Conservation (phyloP, 176 grass and related monocot genomes). For the Themeda triandra region DNA sequence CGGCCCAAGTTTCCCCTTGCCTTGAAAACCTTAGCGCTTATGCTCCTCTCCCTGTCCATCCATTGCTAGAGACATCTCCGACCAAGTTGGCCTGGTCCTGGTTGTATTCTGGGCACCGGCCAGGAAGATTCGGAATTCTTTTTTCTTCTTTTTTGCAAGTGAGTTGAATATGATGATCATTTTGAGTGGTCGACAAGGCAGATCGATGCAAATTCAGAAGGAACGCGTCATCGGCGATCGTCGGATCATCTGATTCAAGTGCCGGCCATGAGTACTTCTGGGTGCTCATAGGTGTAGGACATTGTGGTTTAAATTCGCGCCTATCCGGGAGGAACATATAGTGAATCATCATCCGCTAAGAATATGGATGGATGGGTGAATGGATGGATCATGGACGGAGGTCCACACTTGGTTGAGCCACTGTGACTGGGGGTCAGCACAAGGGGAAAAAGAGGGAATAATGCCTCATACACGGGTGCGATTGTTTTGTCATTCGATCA, state of each 20-base stretch:
- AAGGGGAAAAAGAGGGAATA: background rate
- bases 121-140: conserved; percentile 15
- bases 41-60: conserved; percentile 19
- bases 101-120: conserved; percentile 1
- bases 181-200: conserved; percentile 15
- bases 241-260: background rate
- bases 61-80: conserved; percentile 4
- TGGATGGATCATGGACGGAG: too few species aligned
- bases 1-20: conserved; percentile 22
- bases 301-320: conserved; percentile 28
- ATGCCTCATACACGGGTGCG: conserved; percentile 32
- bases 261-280: background rate
- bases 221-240: background rate
- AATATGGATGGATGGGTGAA: too few species aligned
- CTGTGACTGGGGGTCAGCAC: background rate
- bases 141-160: too few species aligned
- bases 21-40: background rate
- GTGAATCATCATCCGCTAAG: conserved; percentile 20
- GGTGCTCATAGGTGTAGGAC: background rate
- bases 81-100: conserved; percentile 12
- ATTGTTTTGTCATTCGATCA: conserved; percentile 27
- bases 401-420: conserved; percentile 22
- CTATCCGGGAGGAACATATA: conserved; percentile 38
- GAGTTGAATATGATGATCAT: background rate
- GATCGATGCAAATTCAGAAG: background rate